Evolutionary conservation across 768 basidiomycete genomes (phyloP).

Genomic region (Tricholoma sp.): DNA sequence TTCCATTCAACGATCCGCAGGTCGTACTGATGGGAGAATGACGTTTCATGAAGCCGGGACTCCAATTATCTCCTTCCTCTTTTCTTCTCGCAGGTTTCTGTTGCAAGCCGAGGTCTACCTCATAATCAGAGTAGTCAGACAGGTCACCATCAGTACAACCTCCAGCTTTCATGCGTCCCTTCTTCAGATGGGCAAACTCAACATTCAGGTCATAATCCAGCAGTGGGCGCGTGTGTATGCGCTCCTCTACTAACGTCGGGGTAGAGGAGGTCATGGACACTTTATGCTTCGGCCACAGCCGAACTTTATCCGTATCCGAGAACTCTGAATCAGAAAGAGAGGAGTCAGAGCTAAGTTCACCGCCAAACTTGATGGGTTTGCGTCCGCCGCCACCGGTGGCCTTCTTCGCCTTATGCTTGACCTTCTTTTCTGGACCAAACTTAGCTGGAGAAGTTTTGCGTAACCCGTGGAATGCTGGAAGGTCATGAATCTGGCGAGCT

Average conservation of each 20-base stretch:
- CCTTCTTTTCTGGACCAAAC: slow-evolving; percentile 5
- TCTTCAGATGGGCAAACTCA: slow-evolving; percentile 8
- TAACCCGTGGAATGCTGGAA: slow-evolving; percentile 15
- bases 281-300: slow-evolving; percentile 13
- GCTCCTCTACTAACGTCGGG: slow-evolving; percentile 13
- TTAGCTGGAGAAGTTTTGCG: slow-evolving; percentile 21
- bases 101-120: slow-evolving; percentile 34
- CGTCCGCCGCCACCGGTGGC: slow-evolving; percentile 12
- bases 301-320: slow-evolving; percentile 6
- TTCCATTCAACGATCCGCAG: slow-evolving; percentile 2
- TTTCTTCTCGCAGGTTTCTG: slow-evolving; percentile 10
- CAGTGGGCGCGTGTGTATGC: not conserved
- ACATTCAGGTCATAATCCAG: slow-evolving; percentile 1
- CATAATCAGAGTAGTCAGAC: slow-evolving; percentile 44
- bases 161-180: slow-evolving; percentile 4
- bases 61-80: slow-evolving; percentile 31
- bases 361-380: slow-evolving; percentile 31
- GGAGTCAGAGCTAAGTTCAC: slow-evolving; percentile 25
- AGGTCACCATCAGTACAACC: slow-evolving; percentile 16
- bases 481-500: slow-evolving; percentile 2
- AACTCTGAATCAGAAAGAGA: slow-evolving; percentile 24
- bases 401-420: not conserved
- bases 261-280: slow-evolving; percentile 16
- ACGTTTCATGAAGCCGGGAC: slow-evolving; percentile 45
- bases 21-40: slow-evolving; percentile 18